phyloP scores from a whole-genome alignment of 305 asterid genomes.

The Solanum hybrid region DNA sequence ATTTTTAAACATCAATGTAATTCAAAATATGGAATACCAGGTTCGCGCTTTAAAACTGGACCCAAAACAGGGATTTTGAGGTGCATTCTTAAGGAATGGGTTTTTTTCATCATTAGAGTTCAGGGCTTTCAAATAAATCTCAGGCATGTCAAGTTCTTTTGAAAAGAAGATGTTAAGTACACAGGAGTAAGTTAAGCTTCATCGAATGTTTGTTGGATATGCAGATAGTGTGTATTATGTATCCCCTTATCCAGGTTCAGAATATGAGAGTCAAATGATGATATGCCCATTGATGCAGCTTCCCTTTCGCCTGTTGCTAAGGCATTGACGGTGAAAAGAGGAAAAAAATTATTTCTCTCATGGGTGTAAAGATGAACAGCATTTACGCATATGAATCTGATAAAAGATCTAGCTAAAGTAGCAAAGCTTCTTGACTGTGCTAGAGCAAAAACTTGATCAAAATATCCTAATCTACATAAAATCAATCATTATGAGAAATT shows the following conservation, averaged over 20 bases:
- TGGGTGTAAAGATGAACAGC: background rate
- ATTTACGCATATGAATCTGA: background rate
- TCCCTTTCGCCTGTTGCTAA: background rate
- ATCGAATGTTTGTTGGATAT: background rate
- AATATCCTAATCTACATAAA: background rate
- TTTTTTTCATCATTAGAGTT: background rate
- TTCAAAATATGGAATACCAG: background rate
- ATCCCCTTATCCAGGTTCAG: background rate
- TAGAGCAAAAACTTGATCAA: background rate
- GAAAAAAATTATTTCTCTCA: background rate
- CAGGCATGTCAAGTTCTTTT: background rate
- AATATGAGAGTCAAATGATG: background rate
- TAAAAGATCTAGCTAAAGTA: background rate
- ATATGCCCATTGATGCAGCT: background rate
- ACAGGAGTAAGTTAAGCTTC: background rate
- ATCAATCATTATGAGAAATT: background rate
- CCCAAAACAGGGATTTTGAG: background rate
- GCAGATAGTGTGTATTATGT: background rate
- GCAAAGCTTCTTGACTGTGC: background rate
- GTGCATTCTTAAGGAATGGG: background rate
- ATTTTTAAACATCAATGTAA: background rate
- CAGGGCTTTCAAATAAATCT: background rate
- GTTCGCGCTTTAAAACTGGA: background rate
- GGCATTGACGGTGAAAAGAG: background rate
- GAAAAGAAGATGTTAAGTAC: background rate